Percentiles rank a stretch among this genome's conserved stretches.
Conservation (phyloP, 495 filamentous ascomycete species). For the Talaromyces thailandensis region DNA sequence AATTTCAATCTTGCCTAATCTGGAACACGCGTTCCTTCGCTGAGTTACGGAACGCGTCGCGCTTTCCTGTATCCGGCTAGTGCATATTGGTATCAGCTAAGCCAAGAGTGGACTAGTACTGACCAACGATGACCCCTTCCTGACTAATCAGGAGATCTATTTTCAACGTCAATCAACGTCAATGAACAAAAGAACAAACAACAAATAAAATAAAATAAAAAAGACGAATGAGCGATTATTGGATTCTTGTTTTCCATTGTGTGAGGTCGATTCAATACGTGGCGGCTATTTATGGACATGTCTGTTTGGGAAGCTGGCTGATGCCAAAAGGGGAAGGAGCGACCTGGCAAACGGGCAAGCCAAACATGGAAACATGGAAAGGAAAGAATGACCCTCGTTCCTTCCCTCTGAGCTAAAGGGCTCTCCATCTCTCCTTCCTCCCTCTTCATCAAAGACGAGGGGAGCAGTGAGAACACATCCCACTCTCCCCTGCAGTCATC, state of each 20-base stretch:
- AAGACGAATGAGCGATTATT: neutral
- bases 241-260: neutral
- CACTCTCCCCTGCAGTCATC: neutral
- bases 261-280: no score
- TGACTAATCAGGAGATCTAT: neutral
- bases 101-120: neutral
- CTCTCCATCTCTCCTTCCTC: no score
- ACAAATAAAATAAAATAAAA: neutral
- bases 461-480: neutral
- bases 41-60: neutral
- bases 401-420: neutral
- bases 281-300: neutral
- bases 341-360: neutral
- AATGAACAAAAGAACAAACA: neutral
- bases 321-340: neutral
- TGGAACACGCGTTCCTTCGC: neutral
- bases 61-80: neutral
- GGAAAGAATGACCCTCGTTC: neutral
- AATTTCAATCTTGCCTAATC: conserved; percentile 1
- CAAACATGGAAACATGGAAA: no score
- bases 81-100: neutral
- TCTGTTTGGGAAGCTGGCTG: neutral
- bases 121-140: neutral
- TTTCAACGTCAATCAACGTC: neutral
- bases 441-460: neutral